Evolutionary conservation across 805 yeast species (phyloP).

Genomic region (Kodamaea leandrae): DNA sequence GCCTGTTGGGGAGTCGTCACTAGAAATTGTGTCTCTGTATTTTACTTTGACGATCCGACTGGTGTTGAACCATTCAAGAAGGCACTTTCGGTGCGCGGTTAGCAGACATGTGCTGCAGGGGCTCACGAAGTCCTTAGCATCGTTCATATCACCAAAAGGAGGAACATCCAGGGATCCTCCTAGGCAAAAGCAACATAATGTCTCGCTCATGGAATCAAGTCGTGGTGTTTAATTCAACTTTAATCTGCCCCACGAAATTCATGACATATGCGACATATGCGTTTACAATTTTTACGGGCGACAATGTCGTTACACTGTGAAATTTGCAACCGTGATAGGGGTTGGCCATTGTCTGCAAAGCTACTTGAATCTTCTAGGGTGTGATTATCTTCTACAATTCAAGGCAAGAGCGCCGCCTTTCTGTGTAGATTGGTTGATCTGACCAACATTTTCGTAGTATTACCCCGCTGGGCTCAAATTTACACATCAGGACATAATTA

Average conservation of each 20-base stretch:
- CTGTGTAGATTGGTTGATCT: too few species aligned
- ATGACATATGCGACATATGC: background rate
- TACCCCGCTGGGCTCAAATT: background rate
- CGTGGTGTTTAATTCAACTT: too few species aligned
- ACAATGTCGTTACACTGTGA: too few species aligned
- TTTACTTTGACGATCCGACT: constrained; percentile 29
- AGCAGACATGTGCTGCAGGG: constrained; percentile 41
- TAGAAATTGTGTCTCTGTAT: constrained; percentile 8
- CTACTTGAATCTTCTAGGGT: too few species aligned
- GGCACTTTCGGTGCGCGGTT: constrained; percentile 36
- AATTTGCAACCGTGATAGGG: background rate
- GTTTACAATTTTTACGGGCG: background rate
- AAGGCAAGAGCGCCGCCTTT: too few species aligned
- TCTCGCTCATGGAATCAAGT: background rate
- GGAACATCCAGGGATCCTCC: constrained; percentile 40
- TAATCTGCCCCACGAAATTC: constrained; percentile 5
- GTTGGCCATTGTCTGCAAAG: too few species aligned
- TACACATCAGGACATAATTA: too few species aligned
- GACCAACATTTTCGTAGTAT: too few species aligned
- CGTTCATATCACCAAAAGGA: constrained; percentile 34
- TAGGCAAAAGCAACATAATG: constrained; percentile 36
- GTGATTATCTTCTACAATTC: too few species aligned
- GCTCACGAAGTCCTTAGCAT: constrained; percentile 34
- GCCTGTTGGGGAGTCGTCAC: constrained; percentile 10
- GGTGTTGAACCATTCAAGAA: constrained; percentile 41